These are phyloP conservation scores for Guyanaporus albipodus DNA, from an alignment of 768 basidiomycete genomes.

Conservation along the genomic window DNA sequence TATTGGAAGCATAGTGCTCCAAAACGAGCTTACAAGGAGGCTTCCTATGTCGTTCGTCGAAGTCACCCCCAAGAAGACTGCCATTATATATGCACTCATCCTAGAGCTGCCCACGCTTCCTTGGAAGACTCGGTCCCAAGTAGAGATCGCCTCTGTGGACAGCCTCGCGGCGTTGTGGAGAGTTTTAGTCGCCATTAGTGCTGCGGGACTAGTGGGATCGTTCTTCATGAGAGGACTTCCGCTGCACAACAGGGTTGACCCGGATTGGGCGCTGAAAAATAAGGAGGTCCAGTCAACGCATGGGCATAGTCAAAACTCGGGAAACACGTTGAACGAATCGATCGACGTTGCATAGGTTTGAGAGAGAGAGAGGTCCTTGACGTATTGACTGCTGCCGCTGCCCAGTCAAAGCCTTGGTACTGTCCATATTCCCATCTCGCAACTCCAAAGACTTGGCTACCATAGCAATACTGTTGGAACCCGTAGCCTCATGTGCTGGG, in stretches of 20 bases:
- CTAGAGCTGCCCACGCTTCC: slow-evolving; percentile 36
- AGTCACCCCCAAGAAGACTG: slow-evolving; percentile 35
- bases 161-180: slow-evolving; percentile 42
- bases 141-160: slow-evolving; percentile 39
- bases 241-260: slow-evolving; percentile 1
- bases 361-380: too few relatives aligned
- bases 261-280: background rate
- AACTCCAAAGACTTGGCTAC: too few relatives aligned
- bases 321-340: too few relatives aligned
- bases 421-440: too few relatives aligned
- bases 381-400: too few relatives aligned
- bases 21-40: slow-evolving; percentile 41
- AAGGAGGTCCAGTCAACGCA: too few relatives aligned
- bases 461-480: too few relatives aligned
- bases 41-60: slow-evolving; percentile 39
- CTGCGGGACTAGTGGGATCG: slow-evolving; percentile 2
- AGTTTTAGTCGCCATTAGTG: slow-evolving; percentile 35
- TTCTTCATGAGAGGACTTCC: slow-evolving; percentile 6
- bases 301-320: too few relatives aligned
- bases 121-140: slow-evolving; percentile 31
- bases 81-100: slow-evolving; percentile 45
- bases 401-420: too few relatives aligned
- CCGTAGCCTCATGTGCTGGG: too few relatives aligned
- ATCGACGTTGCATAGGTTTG: background rate
- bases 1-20: slow-evolving; percentile 45